phyloP scores from a whole-genome alignment of 257 asterid species.

The Solanum appendiculatum region DNA sequence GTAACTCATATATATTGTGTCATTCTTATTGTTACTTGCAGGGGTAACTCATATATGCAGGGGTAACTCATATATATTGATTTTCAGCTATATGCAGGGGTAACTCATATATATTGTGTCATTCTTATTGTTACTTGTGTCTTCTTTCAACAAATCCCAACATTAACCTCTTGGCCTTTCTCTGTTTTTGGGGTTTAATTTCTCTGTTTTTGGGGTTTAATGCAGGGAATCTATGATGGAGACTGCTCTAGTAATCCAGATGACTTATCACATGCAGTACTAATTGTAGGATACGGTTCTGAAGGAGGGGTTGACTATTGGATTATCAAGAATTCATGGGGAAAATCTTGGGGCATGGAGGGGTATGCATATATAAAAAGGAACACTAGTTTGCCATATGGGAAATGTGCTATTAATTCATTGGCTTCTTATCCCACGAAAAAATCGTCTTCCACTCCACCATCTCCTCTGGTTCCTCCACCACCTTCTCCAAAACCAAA shows the following conservation, averaged over 20 bases:
- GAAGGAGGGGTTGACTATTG: constrained; percentile 16
- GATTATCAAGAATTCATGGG: constrained; percentile 31
- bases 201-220: not conserved
- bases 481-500: constrained; percentile 3
- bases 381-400: constrained; percentile 5
- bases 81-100: constrained; percentile 28
- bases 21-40: not conserved
- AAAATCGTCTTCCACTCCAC: constrained; percentile 2
- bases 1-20: not conserved
- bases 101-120: not conserved
- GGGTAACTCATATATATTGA: too few relatives aligned
- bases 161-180: not conserved
- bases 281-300: constrained; percentile 23
- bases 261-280: constrained; percentile 14
- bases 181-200: not conserved
- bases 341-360: constrained; percentile 16
- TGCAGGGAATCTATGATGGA: constrained; percentile 25
- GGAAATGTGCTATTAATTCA: constrained; percentile 26
- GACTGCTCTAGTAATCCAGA: constrained; percentile 18
- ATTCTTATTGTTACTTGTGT: not conserved
- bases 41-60: too few relatives aligned
- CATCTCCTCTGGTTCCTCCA: constrained; percentile 2
- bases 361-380: constrained; percentile 16
- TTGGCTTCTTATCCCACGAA: constrained; percentile 22
- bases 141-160: not conserved